Conservation (phyloP, 2,329 filamentous ascomycete species). For the Trichoderma sp. region DNA sequence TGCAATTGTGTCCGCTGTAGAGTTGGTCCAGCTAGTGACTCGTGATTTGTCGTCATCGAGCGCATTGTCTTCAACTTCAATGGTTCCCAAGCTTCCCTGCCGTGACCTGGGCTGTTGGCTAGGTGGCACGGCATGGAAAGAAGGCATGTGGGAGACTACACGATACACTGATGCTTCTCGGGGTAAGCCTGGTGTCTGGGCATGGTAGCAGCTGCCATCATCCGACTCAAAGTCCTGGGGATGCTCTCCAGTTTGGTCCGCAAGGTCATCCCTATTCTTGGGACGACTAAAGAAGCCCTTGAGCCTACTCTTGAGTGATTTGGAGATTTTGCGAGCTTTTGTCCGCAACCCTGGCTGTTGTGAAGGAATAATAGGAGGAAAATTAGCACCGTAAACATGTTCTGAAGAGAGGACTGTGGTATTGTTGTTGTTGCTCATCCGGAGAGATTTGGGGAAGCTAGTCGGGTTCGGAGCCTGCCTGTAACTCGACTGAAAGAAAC, state of each 20-base stretch:
- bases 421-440: conserved; percentile 40
- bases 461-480: conserved; percentile 37
- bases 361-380: conserved; percentile 15
- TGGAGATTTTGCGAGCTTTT: conserved; percentile 63
- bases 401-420: conserved; percentile 38
- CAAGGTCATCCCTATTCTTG: conserved; percentile 26
- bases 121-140: conserved; percentile 49
- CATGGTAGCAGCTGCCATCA: conserved; percentile 36
- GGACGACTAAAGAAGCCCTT: conserved; percentile 44
- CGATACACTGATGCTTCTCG: conserved; percentile 49
- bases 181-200: conserved; percentile 32
- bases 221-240: conserved; percentile 27
- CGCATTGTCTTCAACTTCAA: conserved; percentile 42
- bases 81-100: conserved; percentile 56
- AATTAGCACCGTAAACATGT: conserved; percentile 30
- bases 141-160: conserved; percentile 52
- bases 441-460: conserved; percentile 52
- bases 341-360: conserved; percentile 43
- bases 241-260: conserved; percentile 12
- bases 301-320: conserved; percentile 61
- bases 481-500: conserved; percentile 45
- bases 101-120: conserved; percentile 52
- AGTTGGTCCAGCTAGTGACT: conserved; percentile 72
- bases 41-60: conserved; percentile 58
- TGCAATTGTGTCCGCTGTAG: conserved; percentile 57